Evolutionary conservation across 805 yeast species (phyloP), one percentile per base, ranked within the genome.

Genomic region (Myxozyma monticola): DNA sequence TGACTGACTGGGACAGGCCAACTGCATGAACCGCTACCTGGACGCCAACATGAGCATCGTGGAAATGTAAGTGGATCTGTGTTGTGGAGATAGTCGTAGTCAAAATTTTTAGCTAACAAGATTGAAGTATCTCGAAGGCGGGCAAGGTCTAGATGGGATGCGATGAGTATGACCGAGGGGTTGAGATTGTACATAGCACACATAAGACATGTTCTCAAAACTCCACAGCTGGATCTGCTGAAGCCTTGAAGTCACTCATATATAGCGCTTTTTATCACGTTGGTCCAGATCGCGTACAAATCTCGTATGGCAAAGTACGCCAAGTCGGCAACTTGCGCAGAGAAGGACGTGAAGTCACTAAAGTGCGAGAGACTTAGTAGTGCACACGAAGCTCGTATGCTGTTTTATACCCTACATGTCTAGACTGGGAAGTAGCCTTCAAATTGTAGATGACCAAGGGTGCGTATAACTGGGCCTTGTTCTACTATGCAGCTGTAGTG

Each of bases 1-100:
- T n/a, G 28, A 45, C 49, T 22, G 22, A 40, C 37, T 12, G 22
- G 56, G 59, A 59, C 40, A 71, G 90, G 65, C 71, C 75, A 85
- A 85, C 72, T 90, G 98, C 68, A 80, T 90, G 60, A 84, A 86
- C 70, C 72, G 95, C 59, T 90, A 85, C 68, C 74, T 90, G 61
- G 96, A 90, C 67, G 85, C 95, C 33, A 90, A 89, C 68, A 84
- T 86, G 66, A 79, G 83, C 70, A 84, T 90, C 43, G 95, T 90
- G 17, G 82, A 85, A 54, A 72, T 68, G 67, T 71, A 54, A 52
- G 67, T 33, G 8, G 4, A 18, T 24, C 24, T 5, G 10, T 10
- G 21, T 12, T 22, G 17, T 5, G 28, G 17, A 8, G 9, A 25
- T 25, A 6, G 24, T 24, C 7, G 40, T 14, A 37, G 37, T 7